phyloP scores from a whole-genome alignment of 2,329 filamentous ascomycete genomes.

The Trichoderma arundinaceum region DNA sequence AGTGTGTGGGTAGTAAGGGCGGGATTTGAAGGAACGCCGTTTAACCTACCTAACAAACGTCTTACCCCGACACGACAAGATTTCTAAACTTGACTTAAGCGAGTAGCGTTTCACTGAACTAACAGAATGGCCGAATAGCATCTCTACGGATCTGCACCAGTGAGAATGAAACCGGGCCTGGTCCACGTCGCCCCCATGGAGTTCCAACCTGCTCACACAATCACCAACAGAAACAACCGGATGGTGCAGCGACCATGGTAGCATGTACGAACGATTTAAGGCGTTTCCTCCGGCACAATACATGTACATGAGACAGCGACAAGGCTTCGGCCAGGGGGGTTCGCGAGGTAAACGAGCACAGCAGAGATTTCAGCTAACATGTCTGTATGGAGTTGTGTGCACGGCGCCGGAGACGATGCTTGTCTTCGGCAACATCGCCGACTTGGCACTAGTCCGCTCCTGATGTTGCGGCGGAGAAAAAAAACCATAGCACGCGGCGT shows the following conservation, averaged over 20 bases:
- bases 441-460: slow-evolving; percentile 15
- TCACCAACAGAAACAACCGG: neutral
- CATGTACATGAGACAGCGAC: slow-evolving; percentile 20
- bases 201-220: neutral
- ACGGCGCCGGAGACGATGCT: slow-evolving; percentile 9
- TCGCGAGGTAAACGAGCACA: slow-evolving; percentile 10
- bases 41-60: neutral
- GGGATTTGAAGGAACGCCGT: neutral
- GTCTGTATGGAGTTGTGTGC: slow-evolving; percentile 2
- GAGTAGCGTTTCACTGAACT: neutral
- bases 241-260: neutral
- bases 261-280: neutral
- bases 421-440: slow-evolving; percentile 23
- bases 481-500: slow-evolving; percentile 24
- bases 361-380: slow-evolving; percentile 13
- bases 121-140: neutral
- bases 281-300: neutral
- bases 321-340: slow-evolving; percentile 3
- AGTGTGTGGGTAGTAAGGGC: neutral
- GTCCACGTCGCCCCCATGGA: slow-evolving; percentile 4
- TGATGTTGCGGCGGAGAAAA: slow-evolving; percentile 17
- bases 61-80: neutral
- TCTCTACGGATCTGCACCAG: slow-evolving; percentile 3
- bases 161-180: neutral
- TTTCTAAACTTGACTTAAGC: slow-evolving; percentile 2